Conservation (phyloP, 805 yeast genomes). For the Myxozyma sirexii region DNA sequence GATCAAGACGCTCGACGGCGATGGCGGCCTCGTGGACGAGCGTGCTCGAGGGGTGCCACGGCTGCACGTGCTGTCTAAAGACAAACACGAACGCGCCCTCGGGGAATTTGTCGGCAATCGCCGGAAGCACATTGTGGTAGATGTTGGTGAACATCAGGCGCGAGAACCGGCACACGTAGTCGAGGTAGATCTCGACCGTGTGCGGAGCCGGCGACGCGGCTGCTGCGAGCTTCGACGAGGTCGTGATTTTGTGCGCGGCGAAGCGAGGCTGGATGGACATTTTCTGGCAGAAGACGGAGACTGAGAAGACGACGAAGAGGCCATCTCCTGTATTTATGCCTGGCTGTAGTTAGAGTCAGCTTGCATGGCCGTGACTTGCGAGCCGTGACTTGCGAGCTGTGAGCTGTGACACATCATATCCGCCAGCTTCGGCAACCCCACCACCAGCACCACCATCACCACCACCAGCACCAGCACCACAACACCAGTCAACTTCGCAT, state of each 20-base stretch:
- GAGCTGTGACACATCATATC: no score
- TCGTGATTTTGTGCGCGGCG: slow-evolving; percentile 22
- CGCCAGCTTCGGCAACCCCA: no score
- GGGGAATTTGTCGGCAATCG: slow-evolving; percentile 50
- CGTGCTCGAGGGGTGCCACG: slow-evolving; percentile 83
- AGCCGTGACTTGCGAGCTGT: no score
- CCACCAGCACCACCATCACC: not conserved
- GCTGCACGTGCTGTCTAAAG: slow-evolving; percentile 75
- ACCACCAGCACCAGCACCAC: not conserved
- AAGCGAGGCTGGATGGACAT: slow-evolving; percentile 34
- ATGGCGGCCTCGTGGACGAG: slow-evolving; percentile 70
- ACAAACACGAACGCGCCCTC: slow-evolving; percentile 57
- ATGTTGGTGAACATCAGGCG: slow-evolving; percentile 64
- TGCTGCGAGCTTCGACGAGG: slow-evolving; percentile 35
- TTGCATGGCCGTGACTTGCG: no score
- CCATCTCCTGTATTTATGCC: no score
- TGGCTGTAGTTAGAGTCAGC: no score
- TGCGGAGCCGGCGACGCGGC: slow-evolving; percentile 34
- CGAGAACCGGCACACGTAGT: slow-evolving; percentile 77
- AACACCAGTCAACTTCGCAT: not conserved
- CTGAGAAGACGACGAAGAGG: no score
- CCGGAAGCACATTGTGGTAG: slow-evolving; percentile 56
- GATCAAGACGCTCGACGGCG: slow-evolving; percentile 60
- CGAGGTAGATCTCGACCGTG: slow-evolving; percentile 66
- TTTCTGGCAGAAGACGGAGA: no score